phyloP scores from a whole-genome alignment of 495 filamentous ascomycete species.

The Lasiosphaeriaceae sp. region DNA sequence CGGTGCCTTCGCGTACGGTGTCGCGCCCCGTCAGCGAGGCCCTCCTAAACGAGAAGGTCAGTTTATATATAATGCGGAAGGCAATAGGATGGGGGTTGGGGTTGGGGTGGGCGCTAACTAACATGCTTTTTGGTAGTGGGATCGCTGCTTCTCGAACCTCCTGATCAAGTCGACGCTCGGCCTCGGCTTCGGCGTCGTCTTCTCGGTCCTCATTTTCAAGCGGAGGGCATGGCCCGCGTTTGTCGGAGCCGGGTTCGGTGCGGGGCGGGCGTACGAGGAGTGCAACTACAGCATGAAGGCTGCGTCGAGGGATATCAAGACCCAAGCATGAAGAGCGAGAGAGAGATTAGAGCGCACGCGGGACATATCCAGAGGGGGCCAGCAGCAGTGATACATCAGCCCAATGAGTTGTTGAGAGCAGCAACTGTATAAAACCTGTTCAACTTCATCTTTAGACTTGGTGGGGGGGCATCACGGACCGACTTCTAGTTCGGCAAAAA shows the following conservation, averaged over 20 bases:
- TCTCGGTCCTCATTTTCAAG: conserved; percentile 97
- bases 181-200: conserved; percentile 92
- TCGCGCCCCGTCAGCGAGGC: conserved; percentile 85
- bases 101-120: not conserved
- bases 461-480: too few species aligned
- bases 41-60: conserved; percentile 92
- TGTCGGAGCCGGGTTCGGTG: conserved; percentile 89
- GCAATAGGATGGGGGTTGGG: too few species aligned
- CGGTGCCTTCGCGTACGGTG: conserved; percentile 37
- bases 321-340: conserved; percentile 30
- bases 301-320: conserved; percentile 48
- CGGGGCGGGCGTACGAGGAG: conserved; percentile 94
- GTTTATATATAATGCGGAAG: too few species aligned
- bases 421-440: not conserved
- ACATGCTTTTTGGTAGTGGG: conserved; percentile 67
- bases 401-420: not conserved
- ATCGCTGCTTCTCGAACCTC: conserved; percentile 92
- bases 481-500: too few species aligned
- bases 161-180: conserved; percentile 93
- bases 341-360: not conserved
- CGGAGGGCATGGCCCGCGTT: conserved; percentile 93
- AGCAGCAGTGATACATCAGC: not conserved
- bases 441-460: too few species aligned
- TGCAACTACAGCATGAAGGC: conserved; percentile 64
- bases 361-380: not conserved